Base-by-base conservation (phyloP, 164 flowering plant genomes). In the Liriodendron chinense region DNA sequence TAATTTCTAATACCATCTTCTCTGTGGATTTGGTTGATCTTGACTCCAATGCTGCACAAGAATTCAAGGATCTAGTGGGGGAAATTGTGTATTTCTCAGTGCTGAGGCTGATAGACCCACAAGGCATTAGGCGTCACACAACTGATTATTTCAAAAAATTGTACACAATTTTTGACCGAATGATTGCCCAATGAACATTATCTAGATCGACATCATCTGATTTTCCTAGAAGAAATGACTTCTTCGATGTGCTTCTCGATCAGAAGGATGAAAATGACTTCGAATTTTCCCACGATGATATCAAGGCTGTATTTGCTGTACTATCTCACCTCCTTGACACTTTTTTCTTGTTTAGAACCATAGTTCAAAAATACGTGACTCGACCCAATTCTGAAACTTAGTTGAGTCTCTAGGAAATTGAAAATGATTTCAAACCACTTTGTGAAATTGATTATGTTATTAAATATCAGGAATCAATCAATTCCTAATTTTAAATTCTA, bases 1-100 rank as follows among this genome's bases (percentile, higher is more conserved):
- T 76, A 43, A n/a, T 82, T 62, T 48, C 76, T 4, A 72, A 74
- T 65, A 26, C 72, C 21, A 23, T 79, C 1, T 22, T 79, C 12
- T 85, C 83, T 14, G 75, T 49, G 65, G 84, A 83, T 74, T 48
- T 78, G 1, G 25, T 81, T 5, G 47, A 72, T 34, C 66, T 76
- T 3, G 28, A 16, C 13, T 78, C 81, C 1, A 74, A 72, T 2
- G 8, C 23, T 1, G 76, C 73, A 10, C 50, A 68, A n/a, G 79
- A 83, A 65, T 73, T 80, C 28, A 71, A 72, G 76, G 78, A 76
- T 28, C 10, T 73, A 9, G 43, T 77, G 47, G 5, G 65, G 57
- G 47, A 24, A 1, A 28, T 78, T 13, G 65, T 76, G 73, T 65
- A 34, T 49, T 77, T 73, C 57, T 74, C 80, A 1, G 7, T 64